These are phyloP conservation scores for Boletellus emodensis DNA, from an alignment of 768 basidiomycete species.

Conservation along the genomic window DNA sequence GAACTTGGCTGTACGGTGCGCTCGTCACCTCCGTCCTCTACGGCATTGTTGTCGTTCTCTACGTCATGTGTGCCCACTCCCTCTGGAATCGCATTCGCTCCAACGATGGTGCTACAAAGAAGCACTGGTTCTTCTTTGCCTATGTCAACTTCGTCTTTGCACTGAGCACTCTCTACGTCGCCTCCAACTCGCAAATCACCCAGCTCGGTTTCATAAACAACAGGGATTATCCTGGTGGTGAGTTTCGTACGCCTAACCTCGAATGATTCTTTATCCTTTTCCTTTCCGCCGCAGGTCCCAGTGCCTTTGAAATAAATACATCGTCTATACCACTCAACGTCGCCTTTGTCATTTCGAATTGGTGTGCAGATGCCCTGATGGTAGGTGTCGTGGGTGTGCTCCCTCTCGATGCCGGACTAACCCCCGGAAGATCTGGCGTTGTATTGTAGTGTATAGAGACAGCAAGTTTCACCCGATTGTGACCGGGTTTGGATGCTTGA, in stretches of 20 bases:
- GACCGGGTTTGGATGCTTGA: slow-evolving; percentile 11
- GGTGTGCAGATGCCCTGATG: slow-evolving; percentile 31
- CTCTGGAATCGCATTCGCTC: slow-evolving; percentile 23
- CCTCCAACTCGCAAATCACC: slow-evolving; percentile 22
- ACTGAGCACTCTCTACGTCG: slow-evolving; percentile 27
- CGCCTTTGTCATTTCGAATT: slow-evolving; percentile 30
- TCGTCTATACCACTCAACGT: slow-evolving; percentile 26
- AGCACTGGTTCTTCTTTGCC: slow-evolving; percentile 26
- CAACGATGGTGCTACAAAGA: slow-evolving; percentile 5
- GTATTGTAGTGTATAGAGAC: slow-evolving; percentile 30
- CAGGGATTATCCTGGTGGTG: slow-evolving; percentile 32
- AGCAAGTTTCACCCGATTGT: slow-evolving; percentile 19
- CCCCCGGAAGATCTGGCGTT: slow-evolving; percentile 28
- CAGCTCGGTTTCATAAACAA: slow-evolving; percentile 30
- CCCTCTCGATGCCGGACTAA: background rate
- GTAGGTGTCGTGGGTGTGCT: slow-evolving; percentile 8
- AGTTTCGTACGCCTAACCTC: background rate
- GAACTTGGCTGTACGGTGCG: slow-evolving; percentile 30
- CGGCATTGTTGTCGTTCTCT: slow-evolving; percentile 26
- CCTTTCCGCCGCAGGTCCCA: slow-evolving; percentile 17
- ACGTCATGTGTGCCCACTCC: slow-evolving; percentile 24
- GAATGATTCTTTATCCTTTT: too few relatives aligned
- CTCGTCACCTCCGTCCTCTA: slow-evolving; percentile 27
- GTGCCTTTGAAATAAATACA: slow-evolving; percentile 21
- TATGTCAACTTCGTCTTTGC: slow-evolving; percentile 29